Evolutionary conservation across 2,329 filamentous ascomycete species (phyloP), one percentile per base, ranked within the genome.

Genomic region (Aspergillus latus): DNA sequence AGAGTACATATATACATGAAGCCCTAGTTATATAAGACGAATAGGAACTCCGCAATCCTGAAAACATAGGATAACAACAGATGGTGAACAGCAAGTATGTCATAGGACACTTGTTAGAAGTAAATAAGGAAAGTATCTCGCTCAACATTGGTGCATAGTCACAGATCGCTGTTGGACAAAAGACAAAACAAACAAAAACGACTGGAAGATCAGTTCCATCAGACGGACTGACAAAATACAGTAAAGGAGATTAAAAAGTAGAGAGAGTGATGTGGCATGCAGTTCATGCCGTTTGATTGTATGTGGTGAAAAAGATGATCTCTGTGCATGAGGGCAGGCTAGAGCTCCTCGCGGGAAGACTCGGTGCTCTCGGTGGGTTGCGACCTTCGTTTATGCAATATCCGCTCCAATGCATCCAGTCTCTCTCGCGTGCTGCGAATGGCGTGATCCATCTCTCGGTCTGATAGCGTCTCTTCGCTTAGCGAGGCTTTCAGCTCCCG

Each of bases 401-500:
- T 88, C 42, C 83, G 82, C 73, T 92, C 92, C 60, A 99, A 75
- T 42, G 88, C 84, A 54, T 83, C 82, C 32, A 99, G 76, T 67
- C 90, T 88, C 77, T 96, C 88, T 70, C 97, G 90, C 2, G 93
- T 97, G 30, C 96, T 84, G 52, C 84, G 80, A 58, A 97, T 93
- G 16, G 91, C 89, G 76, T 95, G 85, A 61, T 86, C 84, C 57
- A 96, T 82, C 69, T 94, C 87, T 34, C 84, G 80, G 64, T 89
- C 84, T 46, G 85, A 84, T 83, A 93, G 89, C 47, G 81, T 85
- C 55, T 87, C 85, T 64, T 87, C 82, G 26, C 83, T 76, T 2
- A 85, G 79, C 32, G 80, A 80, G 2, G 81, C 78, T 62, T 87
- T 78, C 63, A 84, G 81, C 45, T 81, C 77, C 62, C 72, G 67